A percentile compares a stretch with the other conserved stretches of the same genome.
phyloP scores from a whole-genome alignment of 306 rosid genomes.

The Medicago ruthenica region DNA sequence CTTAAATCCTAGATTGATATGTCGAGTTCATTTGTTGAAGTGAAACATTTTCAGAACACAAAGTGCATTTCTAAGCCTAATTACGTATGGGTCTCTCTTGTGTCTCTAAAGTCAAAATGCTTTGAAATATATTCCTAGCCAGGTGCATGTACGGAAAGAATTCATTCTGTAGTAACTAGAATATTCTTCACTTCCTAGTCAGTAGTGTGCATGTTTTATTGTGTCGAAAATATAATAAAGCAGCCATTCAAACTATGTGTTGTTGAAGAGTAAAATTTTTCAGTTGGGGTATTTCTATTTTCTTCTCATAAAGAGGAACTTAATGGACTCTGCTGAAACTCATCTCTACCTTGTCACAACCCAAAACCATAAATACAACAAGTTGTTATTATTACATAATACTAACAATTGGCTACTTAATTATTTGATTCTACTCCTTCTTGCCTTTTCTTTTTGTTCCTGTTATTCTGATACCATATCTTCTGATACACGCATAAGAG shows the following conservation, averaged over 20 bases:
- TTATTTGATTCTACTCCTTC: constrained; percentile 1
- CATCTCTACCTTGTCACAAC: not conserved
- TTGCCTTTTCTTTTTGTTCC: constrained; percentile 8
- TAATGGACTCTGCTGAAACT: constrained; percentile 4
- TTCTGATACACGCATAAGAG: not conserved
- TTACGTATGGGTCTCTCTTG: not conserved
- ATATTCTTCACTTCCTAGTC: not conserved
- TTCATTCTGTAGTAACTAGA: not conserved
- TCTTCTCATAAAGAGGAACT: not conserved
- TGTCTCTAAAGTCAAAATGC: constrained; percentile 1
- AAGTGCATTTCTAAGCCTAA: constrained; percentile 17
- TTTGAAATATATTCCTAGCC: not conserved
- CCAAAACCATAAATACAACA: not conserved
- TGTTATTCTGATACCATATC: constrained; percentile 34
- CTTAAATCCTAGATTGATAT: too few relatives aligned
- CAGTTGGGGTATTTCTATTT: not conserved
- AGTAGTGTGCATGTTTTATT: not conserved
- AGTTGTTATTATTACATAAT: too few relatives aligned
- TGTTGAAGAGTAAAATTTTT: not conserved
- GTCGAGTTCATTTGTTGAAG: too few relatives aligned
- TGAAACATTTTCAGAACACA: too few relatives aligned
- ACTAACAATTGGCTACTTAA: too few relatives aligned
- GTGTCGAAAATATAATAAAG: not conserved
- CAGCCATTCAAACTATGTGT: constrained; percentile 14
- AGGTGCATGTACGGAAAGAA: constrained; percentile 21